A percentile compares a stretch with the other conserved stretches of the same genome.
Conservation (phyloP, 1,284 basidiomycete genomes). For the Meripilus lineatus region DNA sequence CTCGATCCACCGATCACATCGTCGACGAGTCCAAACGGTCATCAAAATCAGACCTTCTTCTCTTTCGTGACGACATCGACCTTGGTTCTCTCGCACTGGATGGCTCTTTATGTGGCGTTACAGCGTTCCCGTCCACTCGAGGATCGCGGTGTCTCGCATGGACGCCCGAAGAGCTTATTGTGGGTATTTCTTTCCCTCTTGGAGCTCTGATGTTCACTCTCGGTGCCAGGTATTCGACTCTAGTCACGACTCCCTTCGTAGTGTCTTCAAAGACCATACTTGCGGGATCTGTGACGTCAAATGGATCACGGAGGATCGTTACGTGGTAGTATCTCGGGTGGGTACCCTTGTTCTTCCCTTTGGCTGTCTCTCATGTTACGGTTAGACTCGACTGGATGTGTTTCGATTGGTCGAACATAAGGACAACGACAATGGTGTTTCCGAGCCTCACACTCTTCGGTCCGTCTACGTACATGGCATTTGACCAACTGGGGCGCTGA, state of each 20-base stretch:
- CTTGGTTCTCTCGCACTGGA: conserved; percentile 27
- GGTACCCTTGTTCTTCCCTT: not conserved
- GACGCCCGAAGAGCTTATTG: conserved; percentile 40
- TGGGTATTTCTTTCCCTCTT: conserved; percentile 20
- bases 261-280: conserved; percentile 25
- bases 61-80: conserved; percentile 13
- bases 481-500: too few species aligned
- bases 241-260: conserved; percentile 21
- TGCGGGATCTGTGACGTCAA: conserved; percentile 28
- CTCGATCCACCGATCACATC: conserved; percentile 35
- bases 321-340: too few species aligned
- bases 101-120: conserved; percentile 30
- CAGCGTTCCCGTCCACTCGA: conserved; percentile 22
- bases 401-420: conserved; percentile 36
- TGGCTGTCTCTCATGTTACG: conserved; percentile 27
- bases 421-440: conserved; percentile 18
- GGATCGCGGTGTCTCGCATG: conserved; percentile 37
- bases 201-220: too few species aligned
- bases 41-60: conserved; percentile 6
- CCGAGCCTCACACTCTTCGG: not conserved
- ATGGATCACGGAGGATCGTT: conserved; percentile 38
- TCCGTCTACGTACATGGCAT: too few species aligned
- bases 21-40: conserved; percentile 13
- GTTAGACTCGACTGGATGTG: conserved; percentile 37
- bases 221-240: conserved; percentile 44